Evolutionary conservation across 306 rosid species (phyloP), one percentile per base, ranked within the genome.

Genomic region (Macrotyloma uniflorum): DNA sequence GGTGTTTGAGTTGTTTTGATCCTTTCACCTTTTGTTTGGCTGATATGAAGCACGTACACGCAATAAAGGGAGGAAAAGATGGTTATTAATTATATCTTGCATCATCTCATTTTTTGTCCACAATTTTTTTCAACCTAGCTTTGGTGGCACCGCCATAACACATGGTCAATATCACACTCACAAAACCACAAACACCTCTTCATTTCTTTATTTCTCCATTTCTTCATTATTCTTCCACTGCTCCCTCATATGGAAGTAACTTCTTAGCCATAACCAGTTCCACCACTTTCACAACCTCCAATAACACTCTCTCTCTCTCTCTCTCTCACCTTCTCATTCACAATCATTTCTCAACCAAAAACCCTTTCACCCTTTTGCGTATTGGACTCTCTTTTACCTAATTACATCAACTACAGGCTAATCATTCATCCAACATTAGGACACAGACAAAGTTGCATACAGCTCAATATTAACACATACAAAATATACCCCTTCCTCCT

Each of bases 51-150:
- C 79, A 40, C 2, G 12, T 19, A 51, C 73, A 80, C 79, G 75
- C 75, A 80, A 72, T 64, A 80, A 72, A 64, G 79, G 42, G 54
- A 20, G 40, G 13, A 59, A 64, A 66, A 73, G 32, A 80, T 65
- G 70, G 51, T 40, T 20, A 22, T 20, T 46, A 23, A 18, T 72
- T 32, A 51, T 59, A 42, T 69, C 49, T 2, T 50, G 69, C 47
- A 35, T 77, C 42, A 45, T 50, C 80, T 67, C 35, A 63, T 32
- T 43, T 74, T 76, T 63, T 36, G 83, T 42, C 84, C 81, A 72
- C 70, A 84, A 74, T 57, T 20, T 82, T 81, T 80, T 74, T 42
- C 15, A 2, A 42, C 14, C 69, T 76, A 18, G 82, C 62, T 30
- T 42, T 53, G 58, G 53, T 28, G 55, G 40, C n/a, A 15, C 23